phyloP scores from a whole-genome alignment of 1,284 basidiomycete species.

The Vanrija sp. region DNA sequence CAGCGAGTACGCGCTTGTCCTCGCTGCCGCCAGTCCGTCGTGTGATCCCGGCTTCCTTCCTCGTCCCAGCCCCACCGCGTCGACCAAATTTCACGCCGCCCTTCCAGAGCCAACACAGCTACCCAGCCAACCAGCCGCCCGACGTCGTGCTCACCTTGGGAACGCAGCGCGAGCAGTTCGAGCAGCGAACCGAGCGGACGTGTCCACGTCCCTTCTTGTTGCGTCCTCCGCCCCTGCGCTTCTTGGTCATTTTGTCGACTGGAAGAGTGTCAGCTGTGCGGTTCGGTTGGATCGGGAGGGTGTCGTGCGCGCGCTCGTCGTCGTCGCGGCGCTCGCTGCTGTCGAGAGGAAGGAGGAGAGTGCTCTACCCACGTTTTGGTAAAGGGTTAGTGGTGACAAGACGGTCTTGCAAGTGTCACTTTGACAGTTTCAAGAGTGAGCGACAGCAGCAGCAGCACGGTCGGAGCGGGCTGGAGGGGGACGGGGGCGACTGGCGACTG shows the following conservation, averaged over 20 bases:
- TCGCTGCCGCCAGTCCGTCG: background rate
- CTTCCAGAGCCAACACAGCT: background rate
- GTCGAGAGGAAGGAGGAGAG: background rate
- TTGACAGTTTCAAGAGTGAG: too few species aligned
- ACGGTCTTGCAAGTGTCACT: too few species aligned
- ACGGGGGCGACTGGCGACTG: too few species aligned
- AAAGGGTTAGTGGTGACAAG: too few species aligned
- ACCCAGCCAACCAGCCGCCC: background rate
- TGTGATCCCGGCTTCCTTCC: background rate
- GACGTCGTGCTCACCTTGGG: conserved; percentile 56
- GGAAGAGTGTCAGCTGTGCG: background rate
- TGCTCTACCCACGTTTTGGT: conserved; percentile 5
- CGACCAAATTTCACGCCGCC: background rate
- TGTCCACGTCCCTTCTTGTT: conserved; percentile 99
- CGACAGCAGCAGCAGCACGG: too few species aligned
- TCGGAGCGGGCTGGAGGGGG: too few species aligned
- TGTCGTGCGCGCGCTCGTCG: background rate
- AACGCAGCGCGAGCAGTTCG: conserved; percentile 88
- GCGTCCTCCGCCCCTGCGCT: conserved; percentile 96
- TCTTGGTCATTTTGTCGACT: conserved; percentile 70
- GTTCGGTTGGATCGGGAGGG: background rate
- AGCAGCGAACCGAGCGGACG: conserved; percentile 87
- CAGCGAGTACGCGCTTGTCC: background rate
- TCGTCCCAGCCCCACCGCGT: background rate
- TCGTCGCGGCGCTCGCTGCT: background rate